Conservation (phyloP, 1,284 basidiomycete species). For the Omphalotus olearius region DNA sequence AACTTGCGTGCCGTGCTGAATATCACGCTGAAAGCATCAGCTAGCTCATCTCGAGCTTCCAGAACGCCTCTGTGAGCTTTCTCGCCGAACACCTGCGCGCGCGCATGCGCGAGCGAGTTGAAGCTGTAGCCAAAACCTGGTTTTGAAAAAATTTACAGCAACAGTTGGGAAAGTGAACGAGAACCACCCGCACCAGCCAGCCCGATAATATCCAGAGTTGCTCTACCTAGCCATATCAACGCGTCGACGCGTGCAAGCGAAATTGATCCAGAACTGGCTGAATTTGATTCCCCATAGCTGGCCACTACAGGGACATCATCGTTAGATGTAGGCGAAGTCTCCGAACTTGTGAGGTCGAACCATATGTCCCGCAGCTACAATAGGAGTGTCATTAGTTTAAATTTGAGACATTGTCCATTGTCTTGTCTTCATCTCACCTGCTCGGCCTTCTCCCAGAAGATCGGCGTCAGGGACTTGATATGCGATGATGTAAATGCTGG, state of each 20-base stretch:
- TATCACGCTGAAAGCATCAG: slow-evolving; percentile 49
- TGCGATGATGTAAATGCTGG: slow-evolving; percentile 57
- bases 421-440: slow-evolving; percentile 41
- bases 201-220: slow-evolving; percentile 72
- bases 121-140: slow-evolving; percentile 58
- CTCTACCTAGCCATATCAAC: slow-evolving; percentile 54
- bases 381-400: no score
- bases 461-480: slow-evolving; percentile 51
- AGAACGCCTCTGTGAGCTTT: no score
- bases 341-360: slow-evolving; percentile 19
- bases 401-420: no score
- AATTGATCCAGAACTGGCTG: not conserved
- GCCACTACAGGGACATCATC: no score
- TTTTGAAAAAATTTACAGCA: slow-evolving; percentile 21
- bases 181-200: slow-evolving; percentile 36
- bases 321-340: not conserved
- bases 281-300: slow-evolving; percentile 18
- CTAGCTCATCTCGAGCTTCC: slow-evolving; percentile 44
- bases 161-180: not conserved
- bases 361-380: slow-evolving; percentile 45
- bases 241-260: slow-evolving; percentile 43
- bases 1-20: slow-evolving; percentile 50
- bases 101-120: slow-evolving; percentile 37
- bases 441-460: slow-evolving; percentile 61
- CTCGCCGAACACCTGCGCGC: no score